These are phyloP conservation scores for Ceratobasidium sp. DNA, from an alignment of 1,284 basidiomycete species.

Conservation along the genomic window DNA sequence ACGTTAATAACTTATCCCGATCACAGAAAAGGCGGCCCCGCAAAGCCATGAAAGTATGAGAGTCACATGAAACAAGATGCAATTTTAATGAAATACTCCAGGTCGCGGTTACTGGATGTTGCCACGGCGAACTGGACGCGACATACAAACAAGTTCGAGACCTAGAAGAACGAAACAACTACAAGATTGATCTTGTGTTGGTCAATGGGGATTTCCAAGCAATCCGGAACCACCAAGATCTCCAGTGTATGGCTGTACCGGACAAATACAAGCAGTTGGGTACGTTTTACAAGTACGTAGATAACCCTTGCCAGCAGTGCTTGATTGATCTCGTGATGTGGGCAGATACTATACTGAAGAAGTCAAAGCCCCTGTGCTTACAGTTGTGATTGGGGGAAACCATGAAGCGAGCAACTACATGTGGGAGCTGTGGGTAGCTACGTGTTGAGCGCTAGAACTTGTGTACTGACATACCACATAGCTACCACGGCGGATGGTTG, in stretches of 20 bases:
- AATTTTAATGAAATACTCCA: conserved; percentile 47
- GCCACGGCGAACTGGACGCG: conserved; percentile 86
- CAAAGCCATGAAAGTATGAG: conserved; percentile 16
- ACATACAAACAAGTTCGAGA: conserved; percentile 82
- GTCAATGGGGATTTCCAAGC: conserved; percentile 98
- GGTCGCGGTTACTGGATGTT: conserved; percentile 95
- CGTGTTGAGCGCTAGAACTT: conserved; percentile 13
- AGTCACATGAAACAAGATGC: background rate
- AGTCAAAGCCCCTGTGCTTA: conserved; percentile 83
- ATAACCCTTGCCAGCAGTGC: background rate
- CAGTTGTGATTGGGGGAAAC: conserved; percentile 96
- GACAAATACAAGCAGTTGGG: conserved; percentile 87
- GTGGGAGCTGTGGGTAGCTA: conserved; percentile 83
- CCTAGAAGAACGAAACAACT: conserved; percentile 67
- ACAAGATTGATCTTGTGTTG: conserved; percentile 83
- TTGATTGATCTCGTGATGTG: conserved; percentile 3
- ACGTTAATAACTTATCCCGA: too few species aligned
- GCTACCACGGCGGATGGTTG: conserved; percentile 94
- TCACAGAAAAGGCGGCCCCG: background rate
- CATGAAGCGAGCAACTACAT: conserved; percentile 98
- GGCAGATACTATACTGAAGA: conserved; percentile 86
- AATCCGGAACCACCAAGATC: conserved; percentile 83
- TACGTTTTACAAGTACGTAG: conserved; percentile 78
- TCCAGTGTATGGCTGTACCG: conserved; percentile 91
- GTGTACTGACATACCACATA: conserved; percentile 48